phyloP scores from a whole-genome alignment of 805 yeast genomes.

The Wickerhamiella azyma region DNA sequence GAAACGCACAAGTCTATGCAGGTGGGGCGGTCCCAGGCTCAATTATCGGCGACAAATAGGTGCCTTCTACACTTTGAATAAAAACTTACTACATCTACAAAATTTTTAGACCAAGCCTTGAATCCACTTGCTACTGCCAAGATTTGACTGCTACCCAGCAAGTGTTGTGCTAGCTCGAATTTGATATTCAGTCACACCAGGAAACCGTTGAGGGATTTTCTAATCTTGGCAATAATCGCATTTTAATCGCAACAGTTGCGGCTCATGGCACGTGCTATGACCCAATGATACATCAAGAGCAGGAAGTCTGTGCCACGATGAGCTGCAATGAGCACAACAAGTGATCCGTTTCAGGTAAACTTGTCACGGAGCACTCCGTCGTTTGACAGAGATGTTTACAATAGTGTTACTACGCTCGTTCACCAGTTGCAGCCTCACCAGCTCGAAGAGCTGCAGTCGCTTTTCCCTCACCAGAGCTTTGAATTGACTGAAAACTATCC shows the following conservation, averaged over 20 bases:
- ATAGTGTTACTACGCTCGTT: not conserved
- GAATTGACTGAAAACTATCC: not conserved
- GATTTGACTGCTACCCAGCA: too few relatives aligned
- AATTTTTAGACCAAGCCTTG: too few relatives aligned
- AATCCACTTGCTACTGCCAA: too few relatives aligned
- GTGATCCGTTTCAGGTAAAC: not conserved
- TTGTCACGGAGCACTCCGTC: not conserved
- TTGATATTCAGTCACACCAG: too few relatives aligned
- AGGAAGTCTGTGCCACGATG: not conserved
- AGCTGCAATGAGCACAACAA: not conserved
- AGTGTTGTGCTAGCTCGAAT: too few relatives aligned
- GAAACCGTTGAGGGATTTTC: too few relatives aligned
- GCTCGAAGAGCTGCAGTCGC: not conserved
- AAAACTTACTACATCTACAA: too few relatives aligned
- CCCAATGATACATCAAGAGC: not conserved
- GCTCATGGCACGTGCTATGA: not conserved
- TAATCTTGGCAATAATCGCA: too few relatives aligned
- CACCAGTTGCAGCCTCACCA: conserved; percentile 4
- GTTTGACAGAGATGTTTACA: not conserved
- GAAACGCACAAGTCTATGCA: too few relatives aligned
- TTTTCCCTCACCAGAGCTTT: not conserved
- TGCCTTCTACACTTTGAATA: too few relatives aligned
- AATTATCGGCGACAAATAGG: too few relatives aligned
- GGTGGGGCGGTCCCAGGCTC: too few relatives aligned
- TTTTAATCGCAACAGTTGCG: not conserved